Evolutionary conservation across 1,284 basidiomycete genomes (phyloP), one percentile per base, ranked within the genome.

Genomic region (Microbotryum saponariae): DNA sequence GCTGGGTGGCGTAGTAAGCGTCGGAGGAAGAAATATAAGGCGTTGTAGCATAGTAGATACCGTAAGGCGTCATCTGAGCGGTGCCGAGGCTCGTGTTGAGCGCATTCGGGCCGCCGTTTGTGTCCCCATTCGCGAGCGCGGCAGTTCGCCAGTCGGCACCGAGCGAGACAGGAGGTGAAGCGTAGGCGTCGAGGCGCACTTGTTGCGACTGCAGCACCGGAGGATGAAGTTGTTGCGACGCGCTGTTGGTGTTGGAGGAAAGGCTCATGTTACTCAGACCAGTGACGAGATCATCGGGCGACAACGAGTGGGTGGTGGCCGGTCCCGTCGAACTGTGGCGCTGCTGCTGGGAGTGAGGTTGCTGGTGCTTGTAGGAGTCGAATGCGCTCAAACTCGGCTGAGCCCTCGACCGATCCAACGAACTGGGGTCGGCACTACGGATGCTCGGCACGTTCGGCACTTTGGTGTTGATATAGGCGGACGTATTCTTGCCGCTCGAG

Each of bases 271-370:
- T 53, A 31, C 61, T 48, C 62, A 69, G 46, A 1, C 59, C 60
- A 16, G 55, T 49, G 33, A 62, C 49, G 44, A 69, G 56, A n/a
- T 64, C 67, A 52, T 67, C 65, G 10, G 61, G 61, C 37, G 64
- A 62, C 6, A 59, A 25, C 21, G 27, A 49, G 12, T 50, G 54
- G 29, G 44, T n/a, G 21, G 55, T 6, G 49, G 50, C 42, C 6
- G 56, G 23, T 16, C 25, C 23, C 20, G 49, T 18, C 49, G 49
- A 54, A 23, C 51, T 48, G 23, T 47, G 47, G 37, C 50, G 54
- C 56, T 57, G 53, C 27, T 46, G 50, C 31, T 42, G 46, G 16
- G 49, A 52, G 47, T 31, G 48, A 7, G 29, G 50, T 14, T 59
- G 55, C 45, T 18, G 42, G 47, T 18, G 52, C 25, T 31, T 52